Conservation (phyloP, 495 filamentous ascomycete genomes). For the Aspergillus conjunctus region DNA sequence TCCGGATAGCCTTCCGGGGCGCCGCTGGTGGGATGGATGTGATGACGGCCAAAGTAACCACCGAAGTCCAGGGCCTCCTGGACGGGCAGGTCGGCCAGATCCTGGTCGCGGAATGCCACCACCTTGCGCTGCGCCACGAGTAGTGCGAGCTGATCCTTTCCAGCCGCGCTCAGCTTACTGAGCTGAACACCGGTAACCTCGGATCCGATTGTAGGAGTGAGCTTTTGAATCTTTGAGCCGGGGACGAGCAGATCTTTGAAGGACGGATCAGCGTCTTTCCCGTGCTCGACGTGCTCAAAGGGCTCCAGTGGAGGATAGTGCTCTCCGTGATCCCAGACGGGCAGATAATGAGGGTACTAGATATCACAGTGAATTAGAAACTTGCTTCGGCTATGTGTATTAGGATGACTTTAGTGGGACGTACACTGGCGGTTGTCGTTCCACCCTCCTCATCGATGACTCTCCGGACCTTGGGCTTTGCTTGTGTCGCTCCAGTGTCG, state of each 20-base stretch:
- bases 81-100: conserved; percentile 75
- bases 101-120: conserved; percentile 77
- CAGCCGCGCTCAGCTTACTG: conserved; percentile 62
- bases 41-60: conserved; percentile 77
- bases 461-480: conserved; percentile 7
- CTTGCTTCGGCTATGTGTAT: background rate
- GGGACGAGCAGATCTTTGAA: conserved; percentile 66
- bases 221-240: conserved; percentile 45
- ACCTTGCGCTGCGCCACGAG: conserved; percentile 79
- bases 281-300: conserved; percentile 73
- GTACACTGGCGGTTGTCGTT: conserved; percentile 13
- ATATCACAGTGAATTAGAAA: background rate
- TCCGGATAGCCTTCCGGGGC: conserved; percentile 71
- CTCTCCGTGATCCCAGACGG: conserved; percentile 13
- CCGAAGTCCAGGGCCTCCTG: conserved; percentile 63
- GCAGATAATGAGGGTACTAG: conserved; percentile 19
- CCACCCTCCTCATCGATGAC: conserved; percentile 17
- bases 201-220: conserved; percentile 75
- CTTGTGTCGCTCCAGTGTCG: background rate
- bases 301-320: conserved; percentile 58
- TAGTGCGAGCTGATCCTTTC: conserved; percentile 80
- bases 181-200: conserved; percentile 79
- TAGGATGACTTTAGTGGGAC: background rate
- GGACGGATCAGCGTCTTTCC: conserved; percentile 66
- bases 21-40: conserved; percentile 81